Conservation (phyloP, 2,329 filamentous ascomycete genomes). For the Fusarium nygamai region DNA sequence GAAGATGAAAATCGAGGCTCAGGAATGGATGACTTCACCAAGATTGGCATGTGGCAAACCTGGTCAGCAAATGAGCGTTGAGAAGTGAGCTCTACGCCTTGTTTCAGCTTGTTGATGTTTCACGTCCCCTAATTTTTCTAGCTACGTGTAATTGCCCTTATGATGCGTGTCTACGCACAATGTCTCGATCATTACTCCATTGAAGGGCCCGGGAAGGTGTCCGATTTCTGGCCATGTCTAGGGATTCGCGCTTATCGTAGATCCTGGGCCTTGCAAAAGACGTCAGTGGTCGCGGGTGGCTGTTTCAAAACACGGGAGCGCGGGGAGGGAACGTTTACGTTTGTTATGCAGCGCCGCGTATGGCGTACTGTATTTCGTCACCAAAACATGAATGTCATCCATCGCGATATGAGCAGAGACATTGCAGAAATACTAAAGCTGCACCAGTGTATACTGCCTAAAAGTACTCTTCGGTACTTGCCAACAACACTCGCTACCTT, state of each 20-base stretch:
- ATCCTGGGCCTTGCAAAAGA: slow-evolving; percentile 20
- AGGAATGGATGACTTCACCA: slow-evolving; percentile 35
- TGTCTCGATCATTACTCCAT: not conserved
- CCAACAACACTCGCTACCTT: not conserved
- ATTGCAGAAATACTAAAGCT: not conserved
- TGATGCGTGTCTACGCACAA: slow-evolving; percentile 1
- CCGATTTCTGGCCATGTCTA: not conserved
- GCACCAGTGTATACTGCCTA: not conserved
- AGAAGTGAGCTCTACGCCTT: not conserved
- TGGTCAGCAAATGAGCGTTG: slow-evolving; percentile 8
- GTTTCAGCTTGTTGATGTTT: slow-evolving; percentile 30
- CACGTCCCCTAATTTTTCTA: slow-evolving; percentile 17
- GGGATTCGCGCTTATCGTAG: slow-evolving; percentile 18
- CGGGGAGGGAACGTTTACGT: not conserved
- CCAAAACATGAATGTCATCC: not conserved
- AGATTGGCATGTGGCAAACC: slow-evolving; percentile 40
- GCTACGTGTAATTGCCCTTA: slow-evolving; percentile 6
- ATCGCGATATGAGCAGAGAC: slow-evolving; percentile 4
- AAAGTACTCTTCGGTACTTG: not conserved
- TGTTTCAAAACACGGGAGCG: slow-evolving; percentile 31
- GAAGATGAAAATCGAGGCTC: slow-evolving; percentile 1
- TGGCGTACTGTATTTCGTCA: slow-evolving; percentile 14
- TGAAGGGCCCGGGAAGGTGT: not conserved
- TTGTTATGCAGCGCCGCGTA: not conserved
- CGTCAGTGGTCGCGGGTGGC: slow-evolving; percentile 25